Base-by-base conservation (phyloP, 805 yeast genomes). In the Schizosaccharomyces cryophilus region DNA sequence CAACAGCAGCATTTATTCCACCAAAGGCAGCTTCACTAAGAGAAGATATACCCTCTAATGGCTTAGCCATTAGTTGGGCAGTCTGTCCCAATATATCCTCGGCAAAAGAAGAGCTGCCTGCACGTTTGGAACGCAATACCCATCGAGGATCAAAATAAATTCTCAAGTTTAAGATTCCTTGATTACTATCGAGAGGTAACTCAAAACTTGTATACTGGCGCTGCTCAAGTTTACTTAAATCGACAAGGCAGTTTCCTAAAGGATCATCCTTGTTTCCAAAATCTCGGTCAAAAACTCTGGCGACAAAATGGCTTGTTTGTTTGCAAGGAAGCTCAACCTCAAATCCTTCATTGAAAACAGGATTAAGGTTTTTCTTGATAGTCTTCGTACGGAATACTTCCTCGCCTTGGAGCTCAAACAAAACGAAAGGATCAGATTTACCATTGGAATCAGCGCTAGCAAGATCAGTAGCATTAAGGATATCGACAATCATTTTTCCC, bases 401-500 rank as follows among this genome's bases (percentile, higher is more conserved):
- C 61, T 77, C 77, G 51, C 83, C 83, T 71, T 89, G 82, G 66
- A 87, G 68, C 67, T 76, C 81, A 64, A 87, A 77, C 67, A 81
- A 79, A 63, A 81, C 77, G 70, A 82, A 90, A 61, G 99, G 99
- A 72, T 93, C 99, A 2, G 96, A 87, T 69, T 85, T 84, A 60
- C 97, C 97, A 66, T 83, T 84, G 38, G 85, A 75, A 72, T 93
- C 99, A n/a, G 89, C 94, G 15, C 95, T 78, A 48, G 84, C 80
- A 62, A 93, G 76, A 60, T 79, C 79, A 17, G 77, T 77, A 2
- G 93, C 97, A 59, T 76, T 74, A 56, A 82, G 65, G 4, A 86
- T 75, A 38, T 77, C 80, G 42, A 88, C 76, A 26, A 75, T 76
- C 65, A 90, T 71, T 35, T 73, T 74, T 69, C 98, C 98, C 62